Conservation (phyloP, 148 eudicot species). For the Arctostaphylos glauca region DNA sequence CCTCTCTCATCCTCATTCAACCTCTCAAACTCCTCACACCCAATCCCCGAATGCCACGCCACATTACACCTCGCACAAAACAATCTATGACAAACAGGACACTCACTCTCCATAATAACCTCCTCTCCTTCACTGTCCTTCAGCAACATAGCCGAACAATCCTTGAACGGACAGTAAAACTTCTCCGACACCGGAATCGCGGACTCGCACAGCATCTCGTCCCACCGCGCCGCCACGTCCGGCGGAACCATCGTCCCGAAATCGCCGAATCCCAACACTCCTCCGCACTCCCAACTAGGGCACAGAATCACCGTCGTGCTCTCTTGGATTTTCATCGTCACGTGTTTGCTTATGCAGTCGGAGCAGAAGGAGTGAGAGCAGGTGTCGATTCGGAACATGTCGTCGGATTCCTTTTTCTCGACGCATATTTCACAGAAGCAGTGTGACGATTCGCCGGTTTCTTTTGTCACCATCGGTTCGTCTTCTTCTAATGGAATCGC, state of each 20-base stretch:
- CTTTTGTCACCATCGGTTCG: neutral
- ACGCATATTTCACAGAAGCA: slow-evolving; percentile 55
- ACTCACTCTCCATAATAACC: slow-evolving; percentile 29
- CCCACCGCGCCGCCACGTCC: slow-evolving; percentile 43
- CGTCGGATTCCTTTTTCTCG: slow-evolving; percentile 36
- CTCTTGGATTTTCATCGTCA: slow-evolving; percentile 34
- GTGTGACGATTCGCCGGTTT: slow-evolving; percentile 16
- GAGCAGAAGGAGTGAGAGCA: slow-evolving; percentile 55
- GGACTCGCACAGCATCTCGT: slow-evolving; percentile 36
- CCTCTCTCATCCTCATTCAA: slow-evolving; percentile 37
- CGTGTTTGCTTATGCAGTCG: slow-evolving; percentile 39
- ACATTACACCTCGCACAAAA: slow-evolving; percentile 60
- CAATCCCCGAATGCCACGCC: slow-evolving; percentile 54
- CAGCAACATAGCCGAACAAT: slow-evolving; percentile 50
- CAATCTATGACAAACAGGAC: slow-evolving; percentile 48
- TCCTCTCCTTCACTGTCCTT: slow-evolving; percentile 19
- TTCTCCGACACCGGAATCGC: slow-evolving; percentile 31
- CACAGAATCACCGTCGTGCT: slow-evolving; percentile 24
- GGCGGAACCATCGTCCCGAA: slow-evolving; percentile 27
- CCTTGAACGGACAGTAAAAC: slow-evolving; percentile 53
- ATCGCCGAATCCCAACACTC: slow-evolving; percentile 23
- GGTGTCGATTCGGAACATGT: slow-evolving; percentile 27
- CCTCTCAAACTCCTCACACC: slow-evolving; percentile 45
- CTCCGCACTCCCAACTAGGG: slow-evolving; percentile 31
- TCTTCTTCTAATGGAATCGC: neutral